Conservation (phyloP, 805 yeast genomes). For the Nakazawaea ernobii region DNA sequence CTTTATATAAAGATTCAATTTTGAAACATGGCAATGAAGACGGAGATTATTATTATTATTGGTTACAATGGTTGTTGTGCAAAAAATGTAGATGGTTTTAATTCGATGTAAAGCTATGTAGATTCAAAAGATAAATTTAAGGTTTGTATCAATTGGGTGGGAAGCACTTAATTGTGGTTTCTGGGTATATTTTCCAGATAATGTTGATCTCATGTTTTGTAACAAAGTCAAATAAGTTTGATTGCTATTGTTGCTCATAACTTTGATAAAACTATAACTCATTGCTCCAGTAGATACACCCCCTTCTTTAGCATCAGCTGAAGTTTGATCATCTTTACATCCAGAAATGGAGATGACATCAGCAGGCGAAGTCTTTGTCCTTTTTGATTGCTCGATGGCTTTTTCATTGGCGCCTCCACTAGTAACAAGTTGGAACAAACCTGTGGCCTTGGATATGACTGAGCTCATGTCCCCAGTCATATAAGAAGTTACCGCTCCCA, state of each 20-base stretch:
- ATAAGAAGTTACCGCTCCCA: slow-evolving; percentile 54
- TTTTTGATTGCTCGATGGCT: slow-evolving; percentile 33
- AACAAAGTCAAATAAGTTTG: slow-evolving; percentile 66
- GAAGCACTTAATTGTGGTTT: slow-evolving; percentile 79
- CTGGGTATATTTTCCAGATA: slow-evolving; percentile 67
- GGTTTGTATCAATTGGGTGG: slow-evolving; percentile 67
- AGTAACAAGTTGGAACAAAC: slow-evolving; percentile 33
- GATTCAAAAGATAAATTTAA: slow-evolving; percentile 27
- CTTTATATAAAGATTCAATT: background rate
- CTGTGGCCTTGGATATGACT: slow-evolving; percentile 37
- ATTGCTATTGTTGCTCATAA: slow-evolving; percentile 49
- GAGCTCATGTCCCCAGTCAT: slow-evolving; percentile 47
- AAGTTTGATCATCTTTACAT: slow-evolving; percentile 69
- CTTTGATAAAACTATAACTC: slow-evolving; percentile 66
- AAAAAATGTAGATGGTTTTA: no score
- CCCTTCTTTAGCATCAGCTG: slow-evolving; percentile 61
- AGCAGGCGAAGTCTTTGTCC: slow-evolving; percentile 54
- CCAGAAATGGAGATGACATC: slow-evolving; percentile 67
- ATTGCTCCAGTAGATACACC: slow-evolving; percentile 71
- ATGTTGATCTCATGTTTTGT: slow-evolving; percentile 57
- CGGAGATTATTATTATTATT: no score
- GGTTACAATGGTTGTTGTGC: no score
- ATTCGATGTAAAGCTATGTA: background rate
- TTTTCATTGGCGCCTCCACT: slow-evolving; percentile 30
- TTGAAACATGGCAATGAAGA: no score